phyloP scores from a whole-genome alignment of 2,329 filamentous ascomycete species.

The Monosporascus sp. region DNA sequence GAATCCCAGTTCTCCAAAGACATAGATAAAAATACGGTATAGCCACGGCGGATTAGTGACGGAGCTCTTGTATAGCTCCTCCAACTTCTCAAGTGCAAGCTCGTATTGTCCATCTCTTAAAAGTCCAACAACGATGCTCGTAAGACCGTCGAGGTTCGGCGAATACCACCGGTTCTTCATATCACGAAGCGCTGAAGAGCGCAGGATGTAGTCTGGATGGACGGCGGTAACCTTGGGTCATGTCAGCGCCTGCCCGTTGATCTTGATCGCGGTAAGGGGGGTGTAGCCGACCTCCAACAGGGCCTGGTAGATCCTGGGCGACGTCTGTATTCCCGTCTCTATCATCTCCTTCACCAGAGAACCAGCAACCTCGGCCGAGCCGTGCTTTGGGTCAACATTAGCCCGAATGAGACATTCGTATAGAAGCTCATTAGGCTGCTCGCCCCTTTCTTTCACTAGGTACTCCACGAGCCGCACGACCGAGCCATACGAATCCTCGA shows the following conservation, averaged over 20 bases:
- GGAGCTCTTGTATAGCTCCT: slow-evolving; percentile 55
- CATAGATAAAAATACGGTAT: slow-evolving; percentile 70
- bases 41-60: slow-evolving; percentile 64
- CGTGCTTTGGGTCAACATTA: slow-evolving; percentile 57
- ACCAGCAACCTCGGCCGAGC: slow-evolving; percentile 59
- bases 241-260: slow-evolving; percentile 8
- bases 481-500: slow-evolving; percentile 30
- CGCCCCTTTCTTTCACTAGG: slow-evolving; percentile 50
- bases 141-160: slow-evolving; percentile 55
- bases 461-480: slow-evolving; percentile 47
- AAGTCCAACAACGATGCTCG: slow-evolving; percentile 66
- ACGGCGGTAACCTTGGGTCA: slow-evolving; percentile 58
- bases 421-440: slow-evolving; percentile 50
- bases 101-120: slow-evolving; percentile 81
- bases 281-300: slow-evolving; percentile 31
- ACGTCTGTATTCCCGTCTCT: slow-evolving; percentile 52
- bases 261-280: slow-evolving; percentile 1
- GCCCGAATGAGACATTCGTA: slow-evolving; percentile 73
- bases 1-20: slow-evolving; percentile 65
- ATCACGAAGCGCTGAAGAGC: slow-evolving; percentile 63
- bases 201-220: slow-evolving; percentile 79
- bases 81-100: slow-evolving; percentile 66
- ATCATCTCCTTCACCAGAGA: slow-evolving; percentile 70
- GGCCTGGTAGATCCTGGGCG: slow-evolving; percentile 64
- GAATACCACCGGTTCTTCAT: slow-evolving; percentile 71